These are phyloP conservation scores for Allantophomopsis lycopodina DNA, from an alignment of 2,329 filamentous ascomycete species.

Conservation along the genomic window DNA sequence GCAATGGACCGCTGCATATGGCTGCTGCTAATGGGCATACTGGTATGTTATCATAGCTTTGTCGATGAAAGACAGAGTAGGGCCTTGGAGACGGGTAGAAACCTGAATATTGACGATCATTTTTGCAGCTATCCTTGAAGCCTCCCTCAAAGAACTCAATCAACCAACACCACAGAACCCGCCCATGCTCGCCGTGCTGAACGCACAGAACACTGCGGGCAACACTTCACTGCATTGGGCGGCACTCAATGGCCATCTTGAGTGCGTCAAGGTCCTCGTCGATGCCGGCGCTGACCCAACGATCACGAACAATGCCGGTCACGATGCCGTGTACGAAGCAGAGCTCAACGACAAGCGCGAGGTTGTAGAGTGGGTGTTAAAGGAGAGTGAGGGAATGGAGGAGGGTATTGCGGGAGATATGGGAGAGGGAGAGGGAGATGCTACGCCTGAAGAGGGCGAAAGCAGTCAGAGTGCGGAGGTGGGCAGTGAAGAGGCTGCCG, in stretches of 20 bases:
- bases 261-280: constrained; percentile 64
- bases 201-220: constrained; percentile 63
- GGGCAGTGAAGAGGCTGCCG: too few relatives aligned
- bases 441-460: too few relatives aligned
- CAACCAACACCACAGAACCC: constrained; percentile 14
- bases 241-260: constrained; percentile 74
- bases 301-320: constrained; percentile 70
- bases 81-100: background rate
- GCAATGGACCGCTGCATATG: constrained; percentile 77
- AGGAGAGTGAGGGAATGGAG: constrained; percentile 22
- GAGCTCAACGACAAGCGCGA: constrained; percentile 55
- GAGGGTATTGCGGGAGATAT: constrained; percentile 12
- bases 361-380: constrained; percentile 40
- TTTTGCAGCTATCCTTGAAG: constrained; percentile 26
- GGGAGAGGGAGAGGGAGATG: background rate
- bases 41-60: constrained; percentile 35
- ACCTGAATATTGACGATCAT: background rate
- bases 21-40: constrained; percentile 80
- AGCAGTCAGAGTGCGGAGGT: too few relatives aligned
- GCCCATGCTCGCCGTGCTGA: constrained; percentile 35
- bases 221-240: constrained; percentile 95
- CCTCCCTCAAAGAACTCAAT: constrained; percentile 27
- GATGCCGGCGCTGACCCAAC: constrained; percentile 65
- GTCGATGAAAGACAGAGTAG: background rate
- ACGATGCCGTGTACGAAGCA: constrained; percentile 65